A percentile compares a stretch with the other conserved stretches of the same genome.
Conservation (phyloP, 1,139 yeast species). For the Arxiozyma telluris region DNA sequence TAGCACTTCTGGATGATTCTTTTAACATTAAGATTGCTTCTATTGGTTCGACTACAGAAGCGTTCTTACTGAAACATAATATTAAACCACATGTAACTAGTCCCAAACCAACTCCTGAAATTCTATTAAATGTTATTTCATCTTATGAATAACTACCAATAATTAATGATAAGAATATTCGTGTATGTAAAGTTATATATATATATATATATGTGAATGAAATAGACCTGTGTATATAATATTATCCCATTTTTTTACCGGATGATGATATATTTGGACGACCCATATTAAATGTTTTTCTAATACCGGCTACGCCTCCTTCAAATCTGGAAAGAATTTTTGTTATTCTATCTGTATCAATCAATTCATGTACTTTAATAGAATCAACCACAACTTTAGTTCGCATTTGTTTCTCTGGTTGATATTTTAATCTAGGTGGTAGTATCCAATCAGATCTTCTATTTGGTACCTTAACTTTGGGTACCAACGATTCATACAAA, state of each 20-base stretch:
- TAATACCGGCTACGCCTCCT: slow-evolving; percentile 30
- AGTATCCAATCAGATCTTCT: slow-evolving; percentile 31
- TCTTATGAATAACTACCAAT: not conserved
- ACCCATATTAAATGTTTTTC: slow-evolving; percentile 12
- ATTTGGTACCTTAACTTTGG: slow-evolving; percentile 23
- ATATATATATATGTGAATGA: not conserved
- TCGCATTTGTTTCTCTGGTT: slow-evolving; percentile 28
- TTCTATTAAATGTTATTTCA: slow-evolving; percentile 38
- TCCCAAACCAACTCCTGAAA: slow-evolving; percentile 58
- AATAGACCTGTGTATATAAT: not conserved
- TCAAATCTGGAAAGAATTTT: slow-evolving; percentile 25
- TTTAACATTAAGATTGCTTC: slow-evolving; percentile 45
- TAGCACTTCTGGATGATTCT: slow-evolving; percentile 1
- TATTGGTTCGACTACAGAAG: slow-evolving; percentile 89
- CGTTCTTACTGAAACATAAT: slow-evolving; percentile 44
- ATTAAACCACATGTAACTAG: slow-evolving; percentile 59
- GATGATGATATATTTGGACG: not conserved
- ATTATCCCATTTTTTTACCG: not conserved
- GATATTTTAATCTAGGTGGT: slow-evolving; percentile 25
- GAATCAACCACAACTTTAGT: slow-evolving; percentile 26
- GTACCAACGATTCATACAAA: slow-evolving; percentile 25
- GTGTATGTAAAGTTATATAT: not conserved
- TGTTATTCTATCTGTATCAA: slow-evolving; percentile 21
- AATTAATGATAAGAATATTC: not conserved
- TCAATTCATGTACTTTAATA: slow-evolving; percentile 27